phyloP scores from a whole-genome alignment of 352 stramenopile genomes.

The Phytopythium chamaehyphon region DNA sequence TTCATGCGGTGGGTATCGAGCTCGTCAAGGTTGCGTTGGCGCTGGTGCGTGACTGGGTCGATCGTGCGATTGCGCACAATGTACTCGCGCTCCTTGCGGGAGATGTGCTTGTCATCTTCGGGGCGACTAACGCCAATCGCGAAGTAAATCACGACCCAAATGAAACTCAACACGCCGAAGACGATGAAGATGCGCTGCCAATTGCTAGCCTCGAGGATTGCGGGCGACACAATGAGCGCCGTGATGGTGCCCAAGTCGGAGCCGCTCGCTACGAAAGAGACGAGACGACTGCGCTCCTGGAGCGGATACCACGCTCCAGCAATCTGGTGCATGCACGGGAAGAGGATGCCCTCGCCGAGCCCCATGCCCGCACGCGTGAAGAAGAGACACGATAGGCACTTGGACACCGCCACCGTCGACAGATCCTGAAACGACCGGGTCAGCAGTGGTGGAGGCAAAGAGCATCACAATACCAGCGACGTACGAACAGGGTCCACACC shows the following conservation, averaged over 20 bases:
- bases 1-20: conserved; percentile 52
- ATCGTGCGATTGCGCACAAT: conserved; percentile 64
- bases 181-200: conserved; percentile 78
- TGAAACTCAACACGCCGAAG: conserved; percentile 71
- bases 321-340: conserved; percentile 88
- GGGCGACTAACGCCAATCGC: conserved; percentile 60
- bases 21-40: conserved; percentile 31
- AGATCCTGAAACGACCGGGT: conserved; percentile 32
- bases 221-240: conserved; percentile 69
- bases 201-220: conserved; percentile 51
- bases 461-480: conserved; percentile 3
- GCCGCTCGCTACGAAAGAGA: conserved; percentile 70
- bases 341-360: conserved; percentile 82
- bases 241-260: conserved; percentile 81
- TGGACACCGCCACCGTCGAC: conserved; percentile 62
- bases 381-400: conserved; percentile 65
- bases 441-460: neutral
- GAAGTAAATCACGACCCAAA: conserved; percentile 65
- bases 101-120: conserved; percentile 61
- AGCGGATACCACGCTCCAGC: conserved; percentile 79
- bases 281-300: conserved; percentile 76
- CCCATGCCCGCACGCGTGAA: conserved; percentile 77
- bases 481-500: conserved; percentile 79
- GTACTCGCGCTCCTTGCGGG: conserved; percentile 45
- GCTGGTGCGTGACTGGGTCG: conserved; percentile 34